phyloP scores from a whole-genome alignment of 2,329 filamentous ascomycete species.

The Arthroderma uncinatum region DNA sequence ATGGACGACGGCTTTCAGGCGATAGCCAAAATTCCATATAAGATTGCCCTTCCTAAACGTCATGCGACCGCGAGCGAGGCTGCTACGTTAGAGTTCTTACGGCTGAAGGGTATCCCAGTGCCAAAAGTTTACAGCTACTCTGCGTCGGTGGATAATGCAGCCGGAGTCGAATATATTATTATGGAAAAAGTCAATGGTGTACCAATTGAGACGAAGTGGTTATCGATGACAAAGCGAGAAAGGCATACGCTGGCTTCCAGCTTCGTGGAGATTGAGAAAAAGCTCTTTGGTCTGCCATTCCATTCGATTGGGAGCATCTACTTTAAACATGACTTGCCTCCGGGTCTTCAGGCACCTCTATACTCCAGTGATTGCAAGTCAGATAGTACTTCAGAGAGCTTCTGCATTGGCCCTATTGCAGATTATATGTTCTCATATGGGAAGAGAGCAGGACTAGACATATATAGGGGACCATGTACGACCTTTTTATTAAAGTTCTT shows the following conservation, averaged over 20 bases:
- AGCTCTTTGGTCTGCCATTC: not conserved
- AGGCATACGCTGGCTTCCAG: slow-evolving; percentile 14
- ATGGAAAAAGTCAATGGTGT: slow-evolving; percentile 28
- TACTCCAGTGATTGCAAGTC: slow-evolving; percentile 10
- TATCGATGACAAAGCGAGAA: slow-evolving; percentile 9
- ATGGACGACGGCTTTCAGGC: slow-evolving; percentile 7
- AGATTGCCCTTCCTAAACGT: slow-evolving; percentile 7
- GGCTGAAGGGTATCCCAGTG: slow-evolving; percentile 26
- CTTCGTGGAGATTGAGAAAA: slow-evolving; percentile 17
- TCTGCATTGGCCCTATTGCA: slow-evolving; percentile 13
- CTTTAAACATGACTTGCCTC: not conserved
- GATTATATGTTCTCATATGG: slow-evolving; percentile 14
- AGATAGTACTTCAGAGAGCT: slow-evolving; percentile 12
- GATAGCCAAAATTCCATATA: slow-evolving; percentile 8
- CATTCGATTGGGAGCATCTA: not conserved
- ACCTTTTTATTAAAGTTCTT: no score
- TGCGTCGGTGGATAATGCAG: slow-evolving; percentile 23
- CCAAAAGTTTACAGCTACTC: slow-evolving; percentile 22
- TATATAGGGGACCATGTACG: slow-evolving; percentile 1
- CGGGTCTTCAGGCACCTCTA: slow-evolving; percentile 8
- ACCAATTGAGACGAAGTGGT: slow-evolving; percentile 25
- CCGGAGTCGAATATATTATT: slow-evolving; percentile 33
- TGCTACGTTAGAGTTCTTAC: slow-evolving; percentile 13
- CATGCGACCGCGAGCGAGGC: slow-evolving; percentile 13
- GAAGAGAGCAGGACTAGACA: slow-evolving; percentile 8